Evolutionary conservation across 257 asterid genomes (phyloP).

Genomic region (Verbascum thapsus): DNA sequence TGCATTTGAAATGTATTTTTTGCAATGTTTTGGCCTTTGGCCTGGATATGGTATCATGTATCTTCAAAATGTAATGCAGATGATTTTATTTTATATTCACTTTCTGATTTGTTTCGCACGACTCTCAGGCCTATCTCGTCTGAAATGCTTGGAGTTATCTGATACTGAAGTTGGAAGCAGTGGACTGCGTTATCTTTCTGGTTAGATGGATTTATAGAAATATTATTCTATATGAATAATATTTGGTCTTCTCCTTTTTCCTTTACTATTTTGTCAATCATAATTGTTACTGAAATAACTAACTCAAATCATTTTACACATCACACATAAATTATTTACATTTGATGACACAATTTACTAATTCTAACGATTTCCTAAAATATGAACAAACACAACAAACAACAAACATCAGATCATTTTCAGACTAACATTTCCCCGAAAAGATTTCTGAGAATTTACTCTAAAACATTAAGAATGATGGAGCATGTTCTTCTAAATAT

Average conservation of each 20-base stretch:
- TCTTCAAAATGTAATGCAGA: neutral
- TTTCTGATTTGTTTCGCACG: constrained; percentile 27
- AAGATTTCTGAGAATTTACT: no score
- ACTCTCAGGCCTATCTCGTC: constrained; percentile 61
- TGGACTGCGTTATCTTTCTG: constrained; percentile 87
- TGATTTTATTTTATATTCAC: neutral
- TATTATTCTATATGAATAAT: neutral
- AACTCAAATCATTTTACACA: no score
- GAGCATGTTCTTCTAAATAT: no score
- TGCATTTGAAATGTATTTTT: constrained; percentile 3
- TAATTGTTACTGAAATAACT: no score
- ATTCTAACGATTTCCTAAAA: no score
- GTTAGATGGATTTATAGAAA: constrained; percentile 40
- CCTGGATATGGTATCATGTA: neutral
- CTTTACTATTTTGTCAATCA: no score
- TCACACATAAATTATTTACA: no score
- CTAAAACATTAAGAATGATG: no score
- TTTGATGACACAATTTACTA: no score
- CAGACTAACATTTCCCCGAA: no score
- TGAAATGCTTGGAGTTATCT: constrained; percentile 84
- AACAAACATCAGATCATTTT: no score
- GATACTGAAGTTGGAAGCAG: constrained; percentile 93
- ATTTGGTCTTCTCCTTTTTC: neutral
- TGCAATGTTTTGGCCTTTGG: neutral
- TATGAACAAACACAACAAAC: no score